A percentile compares a stretch with the other conserved stretches of the same genome.
Conservation (phyloP, 768 basidiomycete genomes). For the Arthromyces matolae region DNA sequence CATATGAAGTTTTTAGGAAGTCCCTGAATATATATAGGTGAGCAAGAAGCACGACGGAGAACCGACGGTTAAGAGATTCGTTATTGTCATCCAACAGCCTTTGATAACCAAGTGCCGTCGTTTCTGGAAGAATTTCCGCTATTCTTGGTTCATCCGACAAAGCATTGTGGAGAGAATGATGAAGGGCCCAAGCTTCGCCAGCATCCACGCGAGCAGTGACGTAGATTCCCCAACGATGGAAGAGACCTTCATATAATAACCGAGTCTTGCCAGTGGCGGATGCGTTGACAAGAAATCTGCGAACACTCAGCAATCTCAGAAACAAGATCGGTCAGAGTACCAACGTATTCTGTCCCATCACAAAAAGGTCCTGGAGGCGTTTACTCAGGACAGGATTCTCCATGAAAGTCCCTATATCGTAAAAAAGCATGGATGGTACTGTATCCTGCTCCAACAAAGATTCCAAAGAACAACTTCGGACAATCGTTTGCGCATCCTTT, state of each 20-base stretch:
- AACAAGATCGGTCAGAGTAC: not conserved
- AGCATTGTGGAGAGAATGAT: too few species aligned
- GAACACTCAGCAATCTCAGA: not conserved
- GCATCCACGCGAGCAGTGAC: not conserved
- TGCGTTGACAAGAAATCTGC: slow-evolving; percentile 2
- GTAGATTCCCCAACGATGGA: not conserved
- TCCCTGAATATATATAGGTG: too few species aligned
- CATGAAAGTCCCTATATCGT: not conserved
- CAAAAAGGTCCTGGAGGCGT: not conserved
- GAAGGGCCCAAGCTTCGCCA: not conserved
- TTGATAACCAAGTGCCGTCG: too few species aligned
- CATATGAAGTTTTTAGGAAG: too few species aligned
- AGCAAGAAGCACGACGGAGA: too few species aligned
- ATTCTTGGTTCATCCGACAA: too few species aligned
- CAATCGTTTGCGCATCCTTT: not conserved
- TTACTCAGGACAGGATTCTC: not conserved
- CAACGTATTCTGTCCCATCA: not conserved
- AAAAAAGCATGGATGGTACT: not conserved
- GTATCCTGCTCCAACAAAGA: not conserved
- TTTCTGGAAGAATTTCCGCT: too few species aligned
- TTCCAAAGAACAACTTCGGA: not conserved
- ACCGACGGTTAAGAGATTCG: too few species aligned
- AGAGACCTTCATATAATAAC: not conserved
- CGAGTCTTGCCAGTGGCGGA: slow-evolving; percentile 2
- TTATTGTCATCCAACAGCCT: too few species aligned